phyloP scores from a whole-genome alignment of 345 rosid species.

The Rhizophora apiculata region DNA sequence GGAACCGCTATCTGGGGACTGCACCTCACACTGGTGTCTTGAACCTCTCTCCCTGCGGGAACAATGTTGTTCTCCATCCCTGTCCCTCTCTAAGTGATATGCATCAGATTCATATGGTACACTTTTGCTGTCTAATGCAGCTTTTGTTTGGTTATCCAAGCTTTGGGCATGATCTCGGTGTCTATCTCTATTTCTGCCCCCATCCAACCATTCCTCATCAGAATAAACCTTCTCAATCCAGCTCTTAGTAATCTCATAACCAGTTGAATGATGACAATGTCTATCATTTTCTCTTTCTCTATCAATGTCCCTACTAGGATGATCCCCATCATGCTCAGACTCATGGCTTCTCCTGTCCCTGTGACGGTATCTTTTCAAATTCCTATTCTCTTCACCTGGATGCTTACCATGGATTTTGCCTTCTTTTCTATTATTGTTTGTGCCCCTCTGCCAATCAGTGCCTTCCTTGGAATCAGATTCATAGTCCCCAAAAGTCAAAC shows the following conservation, averaged over 20 bases:
- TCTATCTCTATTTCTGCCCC: constrained; percentile 11
- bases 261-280: constrained; percentile 14
- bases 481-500: constrained; percentile 8
- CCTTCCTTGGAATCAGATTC: constrained; percentile 24
- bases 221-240: constrained; percentile 25
- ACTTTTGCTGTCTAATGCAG: constrained; percentile 1
- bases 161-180: constrained; percentile 12
- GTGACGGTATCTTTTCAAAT: constrained; percentile 15
- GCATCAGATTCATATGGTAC: constrained; percentile 17
- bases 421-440: constrained; percentile 10
- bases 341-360: constrained; percentile 29
- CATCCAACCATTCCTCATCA: constrained; percentile 26
- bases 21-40: constrained; percentile 21
- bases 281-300: constrained; percentile 24
- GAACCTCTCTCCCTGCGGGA: constrained; percentile 17
- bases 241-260: constrained; percentile 15
- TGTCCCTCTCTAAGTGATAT: constrained; percentile 16
- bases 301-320: constrained; percentile 27
- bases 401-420: constrained; percentile 11
- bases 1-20: constrained; percentile 21
- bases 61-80: constrained; percentile 20
- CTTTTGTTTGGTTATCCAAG: constrained; percentile 7
- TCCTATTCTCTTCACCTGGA: constrained; percentile 10
- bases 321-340: constrained; percentile 33
- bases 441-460: constrained; percentile 10